Conservation (phyloP, 352 stramenopile species). For the Globisporangium barbulae region DNA sequence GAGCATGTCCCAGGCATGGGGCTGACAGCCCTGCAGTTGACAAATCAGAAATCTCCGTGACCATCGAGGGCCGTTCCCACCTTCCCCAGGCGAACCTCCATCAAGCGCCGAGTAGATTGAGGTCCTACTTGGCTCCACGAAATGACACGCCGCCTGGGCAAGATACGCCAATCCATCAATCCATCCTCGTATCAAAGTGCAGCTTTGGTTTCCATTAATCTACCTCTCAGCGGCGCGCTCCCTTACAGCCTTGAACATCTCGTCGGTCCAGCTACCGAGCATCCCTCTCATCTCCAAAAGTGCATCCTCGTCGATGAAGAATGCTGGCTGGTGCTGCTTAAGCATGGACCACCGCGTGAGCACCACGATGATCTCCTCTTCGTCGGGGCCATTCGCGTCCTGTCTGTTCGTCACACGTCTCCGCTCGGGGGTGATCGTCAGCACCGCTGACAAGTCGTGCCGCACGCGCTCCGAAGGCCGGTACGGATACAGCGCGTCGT, state of each 20-base stretch:
- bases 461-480: conserved; percentile 26
- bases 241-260: conserved; percentile 6
- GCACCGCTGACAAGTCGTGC: conserved; percentile 26
- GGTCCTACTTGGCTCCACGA: too few relatives aligned
- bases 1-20: too few relatives aligned
- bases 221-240: background rate
- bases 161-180: too few relatives aligned
- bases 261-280: background rate
- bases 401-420: background rate
- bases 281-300: background rate
- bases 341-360: conserved; percentile 8
- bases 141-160: too few relatives aligned
- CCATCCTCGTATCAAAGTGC: too few relatives aligned
- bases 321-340: background rate
- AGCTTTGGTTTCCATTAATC: too few relatives aligned
- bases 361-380: conserved; percentile 10
- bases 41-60: too few relatives aligned
- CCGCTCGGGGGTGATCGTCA: conserved; percentile 13
- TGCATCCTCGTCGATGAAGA: background rate
- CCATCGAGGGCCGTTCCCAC: too few relatives aligned
- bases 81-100: too few relatives aligned
- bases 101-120: too few relatives aligned
- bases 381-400: background rate
- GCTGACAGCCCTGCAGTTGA: too few relatives aligned
- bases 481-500: conserved; percentile 46